Conservation (phyloP, 805 yeast genomes). For the Candida silvatica region DNA sequence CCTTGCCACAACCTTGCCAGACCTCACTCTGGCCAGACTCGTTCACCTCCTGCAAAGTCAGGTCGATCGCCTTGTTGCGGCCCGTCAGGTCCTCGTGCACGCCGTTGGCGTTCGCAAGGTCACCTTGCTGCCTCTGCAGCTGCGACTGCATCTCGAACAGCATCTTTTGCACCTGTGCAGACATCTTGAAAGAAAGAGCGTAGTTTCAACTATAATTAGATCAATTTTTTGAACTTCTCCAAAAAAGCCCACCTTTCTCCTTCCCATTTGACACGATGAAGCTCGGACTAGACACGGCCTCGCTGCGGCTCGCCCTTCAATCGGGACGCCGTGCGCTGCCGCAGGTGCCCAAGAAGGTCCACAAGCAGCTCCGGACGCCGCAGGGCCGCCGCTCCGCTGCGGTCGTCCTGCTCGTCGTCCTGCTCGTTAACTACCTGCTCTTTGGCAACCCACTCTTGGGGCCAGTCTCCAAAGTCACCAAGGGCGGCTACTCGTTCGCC, state of each 20-base stretch:
- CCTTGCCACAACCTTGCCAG: slow-evolving; percentile 83
- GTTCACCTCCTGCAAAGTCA: slow-evolving; percentile 49
- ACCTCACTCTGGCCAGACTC: slow-evolving; percentile 40
- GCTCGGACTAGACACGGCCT: too few relatives aligned
- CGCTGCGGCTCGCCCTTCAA: too few relatives aligned
- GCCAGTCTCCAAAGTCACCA: not conserved
- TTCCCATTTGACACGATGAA: too few relatives aligned
- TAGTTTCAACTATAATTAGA: too few relatives aligned
- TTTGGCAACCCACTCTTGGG: slow-evolving; percentile 2
- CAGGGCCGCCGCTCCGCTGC: not conserved
- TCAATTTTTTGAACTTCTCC: too few relatives aligned
- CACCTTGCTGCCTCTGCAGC: slow-evolving; percentile 49
- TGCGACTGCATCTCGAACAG: slow-evolving; percentile 61
- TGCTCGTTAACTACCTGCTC: slow-evolving; percentile 1
- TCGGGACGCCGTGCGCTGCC: too few relatives aligned
- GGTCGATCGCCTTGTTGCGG: slow-evolving; percentile 42
- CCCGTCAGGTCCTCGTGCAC: slow-evolving; percentile 43
- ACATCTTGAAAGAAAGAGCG: not conserved
- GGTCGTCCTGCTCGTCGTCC: not conserved
- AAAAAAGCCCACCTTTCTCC: too few relatives aligned
- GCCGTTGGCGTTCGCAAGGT: slow-evolving; percentile 43
- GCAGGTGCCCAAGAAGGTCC: too few relatives aligned
- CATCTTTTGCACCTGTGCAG: slow-evolving; percentile 12
- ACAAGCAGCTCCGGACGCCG: not conserved
- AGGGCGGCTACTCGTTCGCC: not conserved